Base-by-base conservation (phyloP, 2,329 filamentous ascomycete species). In the Calonectria pteridis region DNA sequence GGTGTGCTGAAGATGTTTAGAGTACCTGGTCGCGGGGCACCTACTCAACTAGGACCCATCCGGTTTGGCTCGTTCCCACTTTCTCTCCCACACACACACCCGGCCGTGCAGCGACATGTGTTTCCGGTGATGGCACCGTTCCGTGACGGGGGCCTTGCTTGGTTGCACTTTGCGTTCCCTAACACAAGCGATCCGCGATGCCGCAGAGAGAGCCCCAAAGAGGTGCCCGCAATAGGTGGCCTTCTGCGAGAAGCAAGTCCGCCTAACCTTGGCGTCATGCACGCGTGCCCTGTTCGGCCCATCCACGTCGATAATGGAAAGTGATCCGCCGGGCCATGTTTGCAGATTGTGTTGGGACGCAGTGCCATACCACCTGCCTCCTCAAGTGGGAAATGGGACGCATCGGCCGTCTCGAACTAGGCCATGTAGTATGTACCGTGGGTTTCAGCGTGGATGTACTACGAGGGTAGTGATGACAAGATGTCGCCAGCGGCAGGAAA, bases 61-160 rank as follows among this genome's bases (percentile, higher is more conserved):
- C 37, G 68, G 68, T 59, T 71, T 71, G 62, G 68, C 23, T 26
- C 20, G 37, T 37, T 26, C 68, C 68, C 68, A 66, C 68, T 65
- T 71, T 26, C 43, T 13, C 59, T 28, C 28, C 58, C 26, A 53
- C 59, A 65, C 35, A 40, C 59, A 33, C 28, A 20, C 11, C 55
- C 58, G 49, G 23, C 58, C 59, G 46, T 58, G 40, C 58, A 37
- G 13, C 37, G 59, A 28, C 33, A 29, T 16, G 59, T 43, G 50
- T 51, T 59, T 67, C 51, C 37, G 58, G 65, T 37, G 40, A 62
- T 67, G 28, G n/a, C 63, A 51, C 18, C n/a, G 51, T 62, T 62
- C 66, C 50, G 69, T 62, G 63, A 33, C 29, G n/a, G n/a, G 20
- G 43, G 4, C 43, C 43, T 46, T 46, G 43, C 6, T 37, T 40